phyloP scores from a whole-genome alignment of 2,329 filamentous ascomycete genomes.

The Epichloe aotearoae region DNA sequence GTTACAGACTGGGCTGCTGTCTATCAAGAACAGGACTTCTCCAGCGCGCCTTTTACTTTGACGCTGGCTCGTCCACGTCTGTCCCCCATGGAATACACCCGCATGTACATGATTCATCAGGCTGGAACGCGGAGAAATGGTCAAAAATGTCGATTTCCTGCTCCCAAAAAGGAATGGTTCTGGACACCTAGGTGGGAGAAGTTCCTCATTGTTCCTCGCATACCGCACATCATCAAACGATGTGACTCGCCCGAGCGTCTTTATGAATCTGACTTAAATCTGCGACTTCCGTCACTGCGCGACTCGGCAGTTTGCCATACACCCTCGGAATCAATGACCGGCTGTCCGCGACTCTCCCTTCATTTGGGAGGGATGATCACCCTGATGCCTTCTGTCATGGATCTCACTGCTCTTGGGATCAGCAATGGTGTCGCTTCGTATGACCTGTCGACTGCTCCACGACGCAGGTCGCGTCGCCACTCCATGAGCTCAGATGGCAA shows the following conservation, averaged over 20 bases:
- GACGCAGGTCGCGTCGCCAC: not conserved
- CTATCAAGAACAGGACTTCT: not conserved
- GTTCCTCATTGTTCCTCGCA: slow-evolving; percentile 23
- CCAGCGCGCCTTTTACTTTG: not conserved
- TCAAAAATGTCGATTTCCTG: slow-evolving; percentile 15
- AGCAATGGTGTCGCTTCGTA: not conserved
- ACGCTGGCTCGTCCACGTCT: slow-evolving; percentile 15
- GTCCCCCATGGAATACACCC: slow-evolving; percentile 27
- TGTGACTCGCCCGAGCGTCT: not conserved
- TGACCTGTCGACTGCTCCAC: not conserved
- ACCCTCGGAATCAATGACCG: not conserved
- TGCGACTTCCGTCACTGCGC: slow-evolving; percentile 5
- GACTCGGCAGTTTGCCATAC: slow-evolving; percentile 1
- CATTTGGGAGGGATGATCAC: slow-evolving; percentile 15
- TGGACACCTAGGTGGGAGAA: slow-evolving; percentile 24
- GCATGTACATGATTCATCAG: slow-evolving; percentile 22
- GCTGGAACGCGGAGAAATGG: slow-evolving; percentile 14
- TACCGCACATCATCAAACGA: slow-evolving; percentile 16
- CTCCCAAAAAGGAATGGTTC: slow-evolving; percentile 17
- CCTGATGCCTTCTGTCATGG: slow-evolving; percentile 15
- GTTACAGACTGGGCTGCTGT: not conserved
- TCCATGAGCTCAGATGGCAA: not conserved
- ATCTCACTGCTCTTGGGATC: slow-evolving; percentile 5
- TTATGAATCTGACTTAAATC: not conserved
- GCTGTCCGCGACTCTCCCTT: slow-evolving; percentile 19